Evolutionary conservation across 495 filamentous ascomycete species (phyloP), one percentile per base, ranked within the genome.

Genomic region (Penicillium cosmopolitanum): DNA sequence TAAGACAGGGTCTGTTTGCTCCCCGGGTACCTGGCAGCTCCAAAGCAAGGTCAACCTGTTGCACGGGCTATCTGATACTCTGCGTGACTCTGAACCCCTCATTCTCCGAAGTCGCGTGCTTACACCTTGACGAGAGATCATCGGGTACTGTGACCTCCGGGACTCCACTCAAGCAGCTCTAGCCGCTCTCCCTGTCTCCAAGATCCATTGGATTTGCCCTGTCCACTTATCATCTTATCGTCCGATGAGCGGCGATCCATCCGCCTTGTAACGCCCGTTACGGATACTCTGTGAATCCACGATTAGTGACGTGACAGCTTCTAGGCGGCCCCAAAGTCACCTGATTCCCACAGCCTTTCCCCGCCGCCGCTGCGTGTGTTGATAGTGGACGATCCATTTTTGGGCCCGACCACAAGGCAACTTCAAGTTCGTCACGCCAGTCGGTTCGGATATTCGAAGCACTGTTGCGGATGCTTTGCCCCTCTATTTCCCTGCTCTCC

Each of bases 81-180:
- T 35, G 28, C 40, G 33, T 53, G 55, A 58, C 48, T 50, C 53
- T 13, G 12, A 12, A 55, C 60, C 63, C 55, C 64, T 67, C 40
- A 34, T 46, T 50, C 58, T 66, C 64, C 60, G 56, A 60, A 65
- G 69, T 74, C 71, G 71, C 69, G 71, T 74, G 71, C 71, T 68
- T 58, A 16, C 55, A 51, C 42, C 57, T 60, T 48, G 55, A 34
- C 61, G 64, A 65, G 21, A 23, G 46, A 23, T 48, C 46, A 28
- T 48, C 51, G 18, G 16, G 51, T 25, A 35, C 19, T 38, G 33
- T 42, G 19, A 53, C 55, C 44, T 31, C 35, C 33, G 43, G 8
- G 47, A n/a, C 46, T 28, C 46, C 46, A 48, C 46, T 28, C 15
- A 5, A n/a, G n/a, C 11, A 48, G 46, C 46, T 48, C 46, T 28